Conservation (phyloP, 169 alveolate species). For the Plasmodium knowlesi region DNA sequence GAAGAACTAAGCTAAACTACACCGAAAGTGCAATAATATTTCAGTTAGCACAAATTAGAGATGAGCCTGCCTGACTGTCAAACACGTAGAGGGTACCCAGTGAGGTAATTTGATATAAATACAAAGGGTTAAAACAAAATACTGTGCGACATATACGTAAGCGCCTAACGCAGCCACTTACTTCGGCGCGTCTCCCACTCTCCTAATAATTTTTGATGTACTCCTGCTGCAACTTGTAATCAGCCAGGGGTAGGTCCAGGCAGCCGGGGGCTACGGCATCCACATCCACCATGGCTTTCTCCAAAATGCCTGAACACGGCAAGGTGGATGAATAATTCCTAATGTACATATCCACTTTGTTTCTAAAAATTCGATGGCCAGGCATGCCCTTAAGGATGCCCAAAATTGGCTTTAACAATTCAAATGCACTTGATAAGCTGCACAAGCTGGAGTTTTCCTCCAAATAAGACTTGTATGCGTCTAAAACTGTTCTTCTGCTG, state of each 20-base stretch:
- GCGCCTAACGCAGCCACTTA: neutral
- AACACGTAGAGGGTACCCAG: neutral
- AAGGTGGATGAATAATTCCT: slow-evolving; percentile 48
- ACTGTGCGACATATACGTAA: neutral
- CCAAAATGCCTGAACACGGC: slow-evolving; percentile 49
- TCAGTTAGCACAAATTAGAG: neutral
- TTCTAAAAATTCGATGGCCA: slow-evolving; percentile 81
- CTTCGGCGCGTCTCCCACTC: neutral
- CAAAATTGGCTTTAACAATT: slow-evolving; percentile 85
- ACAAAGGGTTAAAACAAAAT: neutral
- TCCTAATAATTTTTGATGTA: slow-evolving; percentile 45
- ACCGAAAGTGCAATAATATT: neutral
- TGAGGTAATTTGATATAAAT: neutral
- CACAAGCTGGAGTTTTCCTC: slow-evolving; percentile 31
- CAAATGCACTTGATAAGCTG: slow-evolving; percentile 77
- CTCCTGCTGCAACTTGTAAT: slow-evolving; percentile 33
- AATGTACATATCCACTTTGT: slow-evolving; percentile 68
- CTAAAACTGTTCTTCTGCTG: slow-evolving; percentile 81
- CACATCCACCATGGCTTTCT: slow-evolving; percentile 51
- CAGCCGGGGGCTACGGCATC: slow-evolving; percentile 63
- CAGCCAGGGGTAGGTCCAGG: slow-evolving; percentile 23
- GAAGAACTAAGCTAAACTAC: neutral
- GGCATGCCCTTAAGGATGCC: slow-evolving; percentile 87
- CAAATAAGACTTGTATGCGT: slow-evolving; percentile 75
- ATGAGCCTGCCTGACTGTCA: neutral